These are phyloP conservation scores for Clavispora santaluciae DNA, from an alignment of 805 yeast genomes.

Conservation along the genomic window DNA sequence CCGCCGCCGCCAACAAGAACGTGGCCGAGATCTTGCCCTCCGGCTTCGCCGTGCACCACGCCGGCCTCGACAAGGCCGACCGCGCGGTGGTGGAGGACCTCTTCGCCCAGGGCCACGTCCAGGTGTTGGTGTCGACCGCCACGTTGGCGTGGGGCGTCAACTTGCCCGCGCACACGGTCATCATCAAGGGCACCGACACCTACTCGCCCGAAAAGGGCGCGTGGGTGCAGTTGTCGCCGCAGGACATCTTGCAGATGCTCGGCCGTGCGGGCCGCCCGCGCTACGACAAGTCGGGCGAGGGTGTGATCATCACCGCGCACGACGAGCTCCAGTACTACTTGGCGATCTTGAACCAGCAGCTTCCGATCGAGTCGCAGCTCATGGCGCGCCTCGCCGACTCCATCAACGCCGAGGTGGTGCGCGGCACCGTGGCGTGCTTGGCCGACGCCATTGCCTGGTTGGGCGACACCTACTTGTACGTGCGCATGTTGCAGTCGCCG, in stretches of 20 bases:
- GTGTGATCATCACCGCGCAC: slow-evolving; percentile 85
- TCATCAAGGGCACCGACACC: slow-evolving; percentile 88
- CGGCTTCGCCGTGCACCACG: slow-evolving; percentile 91
- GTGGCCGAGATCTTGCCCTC: slow-evolving; percentile 56
- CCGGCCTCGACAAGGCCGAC: slow-evolving; percentile 73
- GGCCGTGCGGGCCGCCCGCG: slow-evolving; percentile 98
- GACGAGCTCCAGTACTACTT: slow-evolving; percentile 82
- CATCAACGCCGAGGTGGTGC: slow-evolving; percentile 81
- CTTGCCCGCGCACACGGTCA: slow-evolving; percentile 74
- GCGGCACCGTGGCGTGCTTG: slow-evolving; percentile 57
- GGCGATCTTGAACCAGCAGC: slow-evolving; percentile 84
- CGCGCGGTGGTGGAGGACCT: slow-evolving; percentile 77
- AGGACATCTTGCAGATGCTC: slow-evolving; percentile 93
- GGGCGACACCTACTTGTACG: slow-evolving; percentile 69
- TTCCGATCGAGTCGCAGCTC: slow-evolving; percentile 89
- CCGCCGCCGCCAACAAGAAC: slow-evolving; percentile 46
- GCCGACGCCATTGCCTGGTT: slow-evolving; percentile 79
- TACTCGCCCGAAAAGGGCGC: slow-evolving; percentile 86
- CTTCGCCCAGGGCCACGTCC: slow-evolving; percentile 83
- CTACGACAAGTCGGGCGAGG: slow-evolving; percentile 88
- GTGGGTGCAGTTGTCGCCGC: slow-evolving; percentile 92
- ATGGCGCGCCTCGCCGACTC: slow-evolving; percentile 65
- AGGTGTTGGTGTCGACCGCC: slow-evolving; percentile 75
- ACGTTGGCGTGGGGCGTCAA: slow-evolving; percentile 87
- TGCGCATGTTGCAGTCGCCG: slow-evolving; percentile 74